Conservation (phyloP, 208 protist genomes). For the Wallacemonas sp. region DNA sequence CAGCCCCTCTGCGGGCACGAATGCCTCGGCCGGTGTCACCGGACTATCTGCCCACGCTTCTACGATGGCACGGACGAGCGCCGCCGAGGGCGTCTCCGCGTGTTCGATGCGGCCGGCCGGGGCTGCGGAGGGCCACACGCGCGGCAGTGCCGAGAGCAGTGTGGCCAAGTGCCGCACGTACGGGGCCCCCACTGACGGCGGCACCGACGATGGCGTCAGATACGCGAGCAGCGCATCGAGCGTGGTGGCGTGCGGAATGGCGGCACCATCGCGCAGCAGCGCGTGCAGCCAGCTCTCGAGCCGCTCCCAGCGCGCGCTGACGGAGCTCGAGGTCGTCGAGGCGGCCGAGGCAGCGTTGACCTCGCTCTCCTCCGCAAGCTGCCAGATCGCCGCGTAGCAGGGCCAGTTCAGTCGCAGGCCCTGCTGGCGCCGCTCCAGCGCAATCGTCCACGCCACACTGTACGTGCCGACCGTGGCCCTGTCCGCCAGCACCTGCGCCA, state of each 20-base stretch:
- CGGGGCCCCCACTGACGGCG: not conserved
- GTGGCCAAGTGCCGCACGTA: not conserved
- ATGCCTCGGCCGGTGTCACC: no score
- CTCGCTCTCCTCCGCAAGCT: no score
- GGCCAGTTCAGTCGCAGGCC: slow-evolving; percentile 27
- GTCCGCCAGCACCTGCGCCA: slow-evolving; percentile 9
- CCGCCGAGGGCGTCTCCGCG: not conserved
- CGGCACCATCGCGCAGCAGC: slow-evolving; percentile 2
- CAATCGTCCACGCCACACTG: slow-evolving; percentile 21
- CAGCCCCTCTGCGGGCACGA: not conserved
- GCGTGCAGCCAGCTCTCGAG: slow-evolving; percentile 3
- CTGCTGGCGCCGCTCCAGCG: slow-evolving; percentile 18
- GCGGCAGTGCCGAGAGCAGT: slow-evolving; percentile 7
- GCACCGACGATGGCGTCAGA: not conserved
- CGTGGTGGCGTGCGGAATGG: not conserved
- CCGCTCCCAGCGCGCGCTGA: not conserved
- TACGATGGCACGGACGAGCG: not conserved
- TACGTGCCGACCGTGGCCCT: slow-evolving; percentile 5
- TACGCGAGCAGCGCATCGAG: not conserved
- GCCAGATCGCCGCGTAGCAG: slow-evolving; percentile 28
- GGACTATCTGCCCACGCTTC: no score
- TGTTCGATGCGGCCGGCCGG: no score
- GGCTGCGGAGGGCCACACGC: not conserved
- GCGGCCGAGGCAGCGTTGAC: not conserved
- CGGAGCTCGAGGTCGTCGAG: not conserved